These are phyloP conservation scores for Trichocladium uniseriatum DNA, from an alignment of 495 filamentous ascomycete species.

Conservation along the genomic window DNA sequence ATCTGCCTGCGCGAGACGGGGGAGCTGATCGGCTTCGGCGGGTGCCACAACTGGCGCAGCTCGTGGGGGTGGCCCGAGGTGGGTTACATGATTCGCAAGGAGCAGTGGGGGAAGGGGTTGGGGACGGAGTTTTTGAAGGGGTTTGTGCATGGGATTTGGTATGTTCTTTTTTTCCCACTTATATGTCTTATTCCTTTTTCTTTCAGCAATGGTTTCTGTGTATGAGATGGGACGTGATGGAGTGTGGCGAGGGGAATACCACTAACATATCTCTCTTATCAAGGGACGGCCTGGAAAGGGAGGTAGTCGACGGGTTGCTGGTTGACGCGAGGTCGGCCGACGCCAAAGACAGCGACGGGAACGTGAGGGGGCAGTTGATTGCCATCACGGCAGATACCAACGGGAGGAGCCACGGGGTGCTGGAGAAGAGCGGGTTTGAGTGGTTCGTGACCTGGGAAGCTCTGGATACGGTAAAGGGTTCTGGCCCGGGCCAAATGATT, in stretches of 20 bases:
- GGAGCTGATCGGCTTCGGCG: slow-evolving; percentile 35
- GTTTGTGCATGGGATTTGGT: slow-evolving; percentile 26
- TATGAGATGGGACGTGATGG: slow-evolving; percentile 6
- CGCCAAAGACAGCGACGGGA: background rate
- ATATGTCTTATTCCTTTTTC: too few relatives aligned
- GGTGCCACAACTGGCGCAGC: slow-evolving; percentile 15
- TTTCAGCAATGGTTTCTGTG: too few relatives aligned
- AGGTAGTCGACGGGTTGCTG: slow-evolving; percentile 19
- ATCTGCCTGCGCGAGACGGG: slow-evolving; percentile 30
- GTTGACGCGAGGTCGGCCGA: slow-evolving; percentile 16
- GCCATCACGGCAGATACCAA: slow-evolving; percentile 30
- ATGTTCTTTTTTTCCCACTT: too few relatives aligned
- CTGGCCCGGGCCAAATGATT: background rate
- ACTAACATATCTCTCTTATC: too few relatives aligned
- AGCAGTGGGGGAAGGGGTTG: slow-evolving; percentile 38
- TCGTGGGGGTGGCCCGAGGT: slow-evolving; percentile 38
- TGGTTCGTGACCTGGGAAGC: slow-evolving; percentile 17
- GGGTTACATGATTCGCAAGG: slow-evolving; percentile 39
- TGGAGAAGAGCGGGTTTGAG: slow-evolving; percentile 35
- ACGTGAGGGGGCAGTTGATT: slow-evolving; percentile 18
- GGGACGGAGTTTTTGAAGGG: slow-evolving; percentile 39
- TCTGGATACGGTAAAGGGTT: slow-evolving; percentile 12
- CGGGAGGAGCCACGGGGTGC: slow-evolving; percentile 26
- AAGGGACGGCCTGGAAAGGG: slow-evolving; percentile 29
- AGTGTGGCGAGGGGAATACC: too few relatives aligned